Base-by-base conservation (phyloP, 495 filamentous ascomycete species). In the Penicillium silybi region DNA sequence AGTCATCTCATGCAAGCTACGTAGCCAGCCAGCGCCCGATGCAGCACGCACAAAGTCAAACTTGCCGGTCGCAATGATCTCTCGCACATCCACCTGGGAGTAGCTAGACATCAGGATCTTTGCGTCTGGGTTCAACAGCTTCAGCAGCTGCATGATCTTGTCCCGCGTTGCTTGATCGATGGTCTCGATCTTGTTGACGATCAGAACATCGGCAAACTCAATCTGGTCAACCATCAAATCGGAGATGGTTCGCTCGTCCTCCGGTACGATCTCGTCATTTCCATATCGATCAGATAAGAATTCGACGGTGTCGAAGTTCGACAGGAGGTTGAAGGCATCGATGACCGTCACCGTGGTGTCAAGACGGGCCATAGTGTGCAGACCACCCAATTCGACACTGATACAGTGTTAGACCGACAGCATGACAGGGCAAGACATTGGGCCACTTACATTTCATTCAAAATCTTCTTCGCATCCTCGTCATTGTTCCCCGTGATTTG, bases 201-300 rank as follows among this genome's bases (percentile, higher is more conserved):
- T 67, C 11, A 84, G 65, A 2, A 84, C 79, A 45, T 84, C 78
- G 5, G 81, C 79, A 48, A 84, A 84, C 57, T 84, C 81, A 40
- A 84, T 80, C 53, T 84, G 81, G 48, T 84, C 81, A 0, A 82
- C 79, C 66, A 82, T 79, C 2, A 83, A 71, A 46, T 84, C 79
- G 11, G 80, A 81, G 39, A 83, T 80, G 1, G 80, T 82, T 3
- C 80, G 72, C 32, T 84, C 80, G 43, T 84, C 81, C 49, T 84
- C 81, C 0, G 72, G 65, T 0, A 75, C 67, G 13, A 77, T 69
- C 29, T 65, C 69, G 1, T 72, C 62, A 5, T 48, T 46, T 0
- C 71, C 71, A 44, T 73, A 72, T 9, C 80, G 75, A 29, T 78
- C 74, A 0, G 74, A 77, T 2, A 83, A 65, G 41, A 82, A 76